Conservation (phyloP, 2,329 filamentous ascomycete genomes). For the Fusarium abutilonis region DNA sequence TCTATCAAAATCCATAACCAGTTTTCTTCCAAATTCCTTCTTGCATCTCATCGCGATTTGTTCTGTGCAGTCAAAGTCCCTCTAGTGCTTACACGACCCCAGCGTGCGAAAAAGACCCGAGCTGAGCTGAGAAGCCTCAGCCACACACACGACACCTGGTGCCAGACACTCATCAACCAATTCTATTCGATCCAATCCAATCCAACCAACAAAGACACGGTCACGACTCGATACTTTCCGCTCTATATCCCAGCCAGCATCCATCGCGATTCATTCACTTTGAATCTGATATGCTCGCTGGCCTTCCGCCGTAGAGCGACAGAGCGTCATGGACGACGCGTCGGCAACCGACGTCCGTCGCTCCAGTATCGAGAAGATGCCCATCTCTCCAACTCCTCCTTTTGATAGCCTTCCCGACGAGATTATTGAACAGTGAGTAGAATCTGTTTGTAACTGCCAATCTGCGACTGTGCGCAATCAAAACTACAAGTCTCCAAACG, state of each 20-base stretch:
- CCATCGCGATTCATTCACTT: slow-evolving; percentile 7
- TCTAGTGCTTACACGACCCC: slow-evolving; percentile 24
- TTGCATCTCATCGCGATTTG: slow-evolving; percentile 3
- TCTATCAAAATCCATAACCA: not conserved
- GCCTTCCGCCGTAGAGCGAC: slow-evolving; percentile 36
- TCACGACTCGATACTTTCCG: not conserved
- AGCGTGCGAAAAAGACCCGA: slow-evolving; percentile 13
- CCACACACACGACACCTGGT: slow-evolving; percentile 7
- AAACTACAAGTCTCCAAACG: not conserved
- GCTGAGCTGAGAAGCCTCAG: slow-evolving; percentile 30
- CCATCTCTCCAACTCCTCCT: slow-evolving; percentile 48
- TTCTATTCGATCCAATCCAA: slow-evolving; percentile 7
- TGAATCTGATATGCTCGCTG: slow-evolving; percentile 39
- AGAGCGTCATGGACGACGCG: slow-evolving; percentile 50
- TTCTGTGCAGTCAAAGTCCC: slow-evolving; percentile 6
- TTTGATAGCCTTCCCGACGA: slow-evolving; percentile 72
- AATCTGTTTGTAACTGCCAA: not conserved
- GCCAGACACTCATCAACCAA: slow-evolving; percentile 13
- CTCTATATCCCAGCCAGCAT: slow-evolving; percentile 1
- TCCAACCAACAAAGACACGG: slow-evolving; percentile 10
- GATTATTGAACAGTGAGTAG: slow-evolving; percentile 73
- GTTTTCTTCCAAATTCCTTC: not conserved
- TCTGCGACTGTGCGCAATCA: not conserved
- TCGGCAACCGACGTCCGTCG: slow-evolving; percentile 45
- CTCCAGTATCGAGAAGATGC: slow-evolving; percentile 50